phyloP scores from a whole-genome alignment of 2,329 filamentous ascomycete species.

The Magnaporthales sp. region DNA sequence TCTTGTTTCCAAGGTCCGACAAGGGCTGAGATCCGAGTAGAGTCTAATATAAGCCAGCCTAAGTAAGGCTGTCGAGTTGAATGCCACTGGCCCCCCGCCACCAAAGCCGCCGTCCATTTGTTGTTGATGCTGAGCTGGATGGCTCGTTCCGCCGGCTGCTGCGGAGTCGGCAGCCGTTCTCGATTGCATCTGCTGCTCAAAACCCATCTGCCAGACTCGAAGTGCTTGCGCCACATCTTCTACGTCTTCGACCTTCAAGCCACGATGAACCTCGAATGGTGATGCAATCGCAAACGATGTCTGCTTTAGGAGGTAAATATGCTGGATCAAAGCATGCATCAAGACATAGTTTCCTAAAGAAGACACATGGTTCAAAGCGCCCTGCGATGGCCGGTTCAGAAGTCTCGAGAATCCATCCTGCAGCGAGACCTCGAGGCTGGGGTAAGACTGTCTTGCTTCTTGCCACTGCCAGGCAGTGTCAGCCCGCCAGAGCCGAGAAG shows the following conservation, averaged over 20 bases:
- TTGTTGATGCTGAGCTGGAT: background rate
- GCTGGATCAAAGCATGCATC: slow-evolving; percentile 63
- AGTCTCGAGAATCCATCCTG: slow-evolving; percentile 49
- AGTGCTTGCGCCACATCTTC: slow-evolving; percentile 48
- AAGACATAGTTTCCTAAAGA: slow-evolving; percentile 62
- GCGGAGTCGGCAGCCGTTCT: slow-evolving; percentile 34
- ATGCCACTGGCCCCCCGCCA: slow-evolving; percentile 52
- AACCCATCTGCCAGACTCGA: slow-evolving; percentile 48
- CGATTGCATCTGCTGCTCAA: slow-evolving; percentile 45
- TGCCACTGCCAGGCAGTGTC: slow-evolving; percentile 53
- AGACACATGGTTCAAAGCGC: slow-evolving; percentile 40
- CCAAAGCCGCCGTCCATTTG: slow-evolving; percentile 2
- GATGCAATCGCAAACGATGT: slow-evolving; percentile 42
- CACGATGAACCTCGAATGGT: slow-evolving; percentile 40
- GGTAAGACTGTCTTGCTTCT: slow-evolving; percentile 42
- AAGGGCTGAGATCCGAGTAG: slow-evolving; percentile 55
- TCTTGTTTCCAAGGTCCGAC: slow-evolving; percentile 54
- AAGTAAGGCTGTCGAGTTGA: slow-evolving; percentile 54
- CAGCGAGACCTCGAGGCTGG: slow-evolving; percentile 37
- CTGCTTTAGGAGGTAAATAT: slow-evolving; percentile 62
- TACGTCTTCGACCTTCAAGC: slow-evolving; percentile 44
- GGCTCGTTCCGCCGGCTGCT: slow-evolving; percentile 19
- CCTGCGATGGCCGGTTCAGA: slow-evolving; percentile 40
- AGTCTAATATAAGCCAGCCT: slow-evolving; percentile 56
- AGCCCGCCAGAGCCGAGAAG: slow-evolving; percentile 48